A percentile compares a stretch with the other conserved stretches of the same genome.
Evolutionary conservation across 2,329 filamentous ascomycete genomes (phyloP).

Genomic region (Aspergillus persii): DNA sequence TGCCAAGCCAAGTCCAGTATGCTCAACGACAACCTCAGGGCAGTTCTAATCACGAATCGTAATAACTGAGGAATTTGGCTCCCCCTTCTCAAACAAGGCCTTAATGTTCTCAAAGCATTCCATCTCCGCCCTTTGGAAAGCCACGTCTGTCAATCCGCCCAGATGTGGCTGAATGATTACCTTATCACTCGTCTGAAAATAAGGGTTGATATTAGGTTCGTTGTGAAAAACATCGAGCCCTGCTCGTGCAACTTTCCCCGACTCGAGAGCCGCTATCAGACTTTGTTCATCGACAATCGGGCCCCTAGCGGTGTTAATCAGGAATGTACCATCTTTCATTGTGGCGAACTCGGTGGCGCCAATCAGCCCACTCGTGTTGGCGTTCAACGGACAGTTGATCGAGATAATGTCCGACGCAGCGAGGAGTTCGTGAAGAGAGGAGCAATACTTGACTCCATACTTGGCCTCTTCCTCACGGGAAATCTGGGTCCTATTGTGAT

Average conservation of each 20-base stretch:
- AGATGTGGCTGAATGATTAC: slow-evolving; percentile 48
- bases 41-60: background rate
- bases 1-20: too few species aligned
- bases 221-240: background rate
- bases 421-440: background rate
- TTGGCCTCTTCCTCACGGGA: background rate
- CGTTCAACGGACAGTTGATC: background rate
- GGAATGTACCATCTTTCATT: background rate
- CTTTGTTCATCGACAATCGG: background rate
- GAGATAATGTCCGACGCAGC: background rate
- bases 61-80: slow-evolving; percentile 24
- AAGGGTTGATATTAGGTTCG: slow-evolving; percentile 30
- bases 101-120: slow-evolving; percentile 50
- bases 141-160: slow-evolving; percentile 46
- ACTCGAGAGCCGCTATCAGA: background rate
- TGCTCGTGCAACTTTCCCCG: background rate
- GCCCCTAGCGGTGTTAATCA: background rate
- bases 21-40: too few species aligned
- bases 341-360: background rate
- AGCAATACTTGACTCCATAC: background rate
- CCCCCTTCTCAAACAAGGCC: slow-evolving; percentile 40
- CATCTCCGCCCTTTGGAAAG: slow-evolving; percentile 43
- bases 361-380: background rate
- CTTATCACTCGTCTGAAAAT: slow-evolving; percentile 42
- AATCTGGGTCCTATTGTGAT: too few species aligned